Evolutionary conservation across 2,329 filamentous ascomycete species (phyloP).

Genomic region (Fusarium guadeloupense): DNA sequence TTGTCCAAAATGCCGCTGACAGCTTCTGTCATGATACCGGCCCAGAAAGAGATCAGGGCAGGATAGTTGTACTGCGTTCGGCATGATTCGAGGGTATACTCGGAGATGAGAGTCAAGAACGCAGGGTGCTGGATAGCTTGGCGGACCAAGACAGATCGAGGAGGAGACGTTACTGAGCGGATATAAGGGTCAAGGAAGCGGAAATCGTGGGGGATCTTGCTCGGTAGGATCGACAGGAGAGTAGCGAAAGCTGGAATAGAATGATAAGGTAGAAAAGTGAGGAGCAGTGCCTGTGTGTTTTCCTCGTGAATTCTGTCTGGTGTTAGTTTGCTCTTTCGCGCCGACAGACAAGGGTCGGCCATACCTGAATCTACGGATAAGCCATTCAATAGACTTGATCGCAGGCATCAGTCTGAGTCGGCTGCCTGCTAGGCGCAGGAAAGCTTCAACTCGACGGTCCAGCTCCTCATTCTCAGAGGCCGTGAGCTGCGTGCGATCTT

Average conservation of each 20-base stretch:
- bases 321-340: constrained; percentile 5
- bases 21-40: constrained; percentile 84
- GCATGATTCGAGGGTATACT: constrained; percentile 80
- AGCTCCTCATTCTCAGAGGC: constrained; percentile 82
- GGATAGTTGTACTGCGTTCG: constrained; percentile 77
- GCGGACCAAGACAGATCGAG: constrained; percentile 83
- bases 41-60: constrained; percentile 88
- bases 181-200: constrained; percentile 90
- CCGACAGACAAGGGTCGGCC: constrained; percentile 33
- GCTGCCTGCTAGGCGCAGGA: constrained; percentile 81
- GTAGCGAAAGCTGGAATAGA: constrained; percentile 85
- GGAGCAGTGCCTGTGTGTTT: constrained; percentile 80
- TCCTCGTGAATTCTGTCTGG: constrained; percentile 82
- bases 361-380: constrained; percentile 88
- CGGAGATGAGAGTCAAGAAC: constrained; percentile 80
- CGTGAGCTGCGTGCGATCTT: constrained; percentile 88
- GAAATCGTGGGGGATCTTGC: constrained; percentile 77
- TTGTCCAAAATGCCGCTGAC: constrained; percentile 83
- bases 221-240: constrained; percentile 85
- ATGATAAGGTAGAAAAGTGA: constrained; percentile 94
- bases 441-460: constrained; percentile 79
- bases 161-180: constrained; percentile 76
- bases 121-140: constrained; percentile 80
- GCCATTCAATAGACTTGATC: constrained; percentile 93
- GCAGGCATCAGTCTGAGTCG: constrained; percentile 85